phyloP scores from a whole-genome alignment of 139 green algal genomes.

The Coccomyxa sp. region DNA sequence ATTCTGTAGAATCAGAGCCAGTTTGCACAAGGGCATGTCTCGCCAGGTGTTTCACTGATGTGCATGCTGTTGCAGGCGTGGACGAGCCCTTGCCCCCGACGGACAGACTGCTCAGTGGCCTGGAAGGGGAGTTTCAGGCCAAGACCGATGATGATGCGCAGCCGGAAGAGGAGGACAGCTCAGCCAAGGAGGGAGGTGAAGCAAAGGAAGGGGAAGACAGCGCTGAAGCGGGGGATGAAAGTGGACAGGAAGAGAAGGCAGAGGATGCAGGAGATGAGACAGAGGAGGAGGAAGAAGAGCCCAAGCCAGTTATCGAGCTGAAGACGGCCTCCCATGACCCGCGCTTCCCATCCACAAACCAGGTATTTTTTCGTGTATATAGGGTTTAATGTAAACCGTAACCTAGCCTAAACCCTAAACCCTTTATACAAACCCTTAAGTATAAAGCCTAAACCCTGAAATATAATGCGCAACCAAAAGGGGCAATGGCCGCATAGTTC shows the following conservation, averaged over 20 bases:
- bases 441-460: not conserved
- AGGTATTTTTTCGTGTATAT: not conserved
- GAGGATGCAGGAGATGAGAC: slow-evolving; percentile 16
- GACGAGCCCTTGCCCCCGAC: not conserved
- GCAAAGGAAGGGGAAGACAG: not conserved
- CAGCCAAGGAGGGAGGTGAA: not conserved
- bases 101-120: not conserved
- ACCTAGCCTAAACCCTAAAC: not conserved
- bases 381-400: not conserved
- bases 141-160: not conserved
- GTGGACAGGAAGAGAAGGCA: not conserved
- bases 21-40: no score
- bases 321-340: slow-evolving; percentile 71
- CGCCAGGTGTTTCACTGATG: no score
- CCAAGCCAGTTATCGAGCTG: slow-evolving; percentile 31
- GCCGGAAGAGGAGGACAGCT: not conserved
- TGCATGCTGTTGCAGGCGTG: not conserved
- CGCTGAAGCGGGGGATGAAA: not conserved
- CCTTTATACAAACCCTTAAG: not conserved
- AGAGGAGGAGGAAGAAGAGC: slow-evolving; percentile 20
- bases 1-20: no score
- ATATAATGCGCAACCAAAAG: not conserved
- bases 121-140: not conserved
- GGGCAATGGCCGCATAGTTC: no score
- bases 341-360: slow-evolving; percentile 23